phyloP scores from a whole-genome alignment of 192 early-diverging fungal genomes.

The Podila epicladia region DNA sequence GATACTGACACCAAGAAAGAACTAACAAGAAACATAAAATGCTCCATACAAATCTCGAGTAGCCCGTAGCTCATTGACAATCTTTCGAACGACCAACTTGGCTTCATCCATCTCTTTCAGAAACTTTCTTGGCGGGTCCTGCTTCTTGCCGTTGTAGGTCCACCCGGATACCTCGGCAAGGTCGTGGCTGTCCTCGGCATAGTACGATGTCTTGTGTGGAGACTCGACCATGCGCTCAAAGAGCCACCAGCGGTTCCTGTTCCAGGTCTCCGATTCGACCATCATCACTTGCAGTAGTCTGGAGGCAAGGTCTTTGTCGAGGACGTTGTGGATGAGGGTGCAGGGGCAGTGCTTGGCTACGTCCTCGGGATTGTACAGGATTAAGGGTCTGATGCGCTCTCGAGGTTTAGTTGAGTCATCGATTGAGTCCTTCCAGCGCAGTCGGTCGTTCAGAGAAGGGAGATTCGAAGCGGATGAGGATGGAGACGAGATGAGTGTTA shows the following conservation, averaged over 20 bases:
- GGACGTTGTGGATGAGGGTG: constrained; percentile 39
- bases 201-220: constrained; percentile 46
- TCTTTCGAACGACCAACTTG: constrained; percentile 30
- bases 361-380: constrained; percentile 43
- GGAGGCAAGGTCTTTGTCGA: constrained; percentile 41
- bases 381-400: constrained; percentile 24
- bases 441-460: constrained; percentile 29
- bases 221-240: constrained; percentile 53
- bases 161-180: constrained; percentile 34
- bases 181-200: constrained; percentile 27
- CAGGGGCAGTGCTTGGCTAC: constrained; percentile 41
- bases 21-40: background rate
- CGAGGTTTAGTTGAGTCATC: constrained; percentile 6
- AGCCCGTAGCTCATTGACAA: constrained; percentile 48
- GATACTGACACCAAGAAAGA: background rate
- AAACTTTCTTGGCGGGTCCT: constrained; percentile 27
- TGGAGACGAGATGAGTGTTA: background rate
- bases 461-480: constrained; percentile 4
- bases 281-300: constrained; percentile 40
- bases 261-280: constrained; percentile 48
- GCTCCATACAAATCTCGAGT: constrained; percentile 26
- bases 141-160: constrained; percentile 42
- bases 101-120: constrained; percentile 52
- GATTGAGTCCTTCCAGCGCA: constrained; percentile 34
- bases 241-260: constrained; percentile 51